A percentile compares a stretch with the other conserved stretches of the same genome.
These are phyloP conservation scores for Picea abies DNA, from an alignment of 83 land plant genomes.

Conservation along the genomic window DNA sequence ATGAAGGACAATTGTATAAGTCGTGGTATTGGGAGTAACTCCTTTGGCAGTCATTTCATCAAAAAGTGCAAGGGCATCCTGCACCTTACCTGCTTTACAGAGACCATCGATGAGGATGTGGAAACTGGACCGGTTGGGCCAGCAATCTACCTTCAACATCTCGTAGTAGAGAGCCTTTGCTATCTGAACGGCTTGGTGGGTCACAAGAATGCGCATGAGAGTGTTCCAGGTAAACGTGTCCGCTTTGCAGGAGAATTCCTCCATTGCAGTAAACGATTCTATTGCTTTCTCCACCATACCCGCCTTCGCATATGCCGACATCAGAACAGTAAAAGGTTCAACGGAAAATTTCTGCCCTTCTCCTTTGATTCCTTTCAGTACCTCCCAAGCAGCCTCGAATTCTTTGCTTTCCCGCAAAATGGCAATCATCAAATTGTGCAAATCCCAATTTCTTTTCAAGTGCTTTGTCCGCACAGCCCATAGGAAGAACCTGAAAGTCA, in stretches of 20 bases:
- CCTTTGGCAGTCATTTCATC: conserved; percentile 60
- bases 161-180: conserved; percentile 51
- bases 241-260: conserved; percentile 35
- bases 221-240: conserved; percentile 42
- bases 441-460: conserved; percentile 20
- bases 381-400: conserved; percentile 41
- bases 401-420: conserved; percentile 20
- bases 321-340: conserved; percentile 33
- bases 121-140: conserved; percentile 38
- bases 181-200: conserved; percentile 31
- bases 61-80: conserved; percentile 50
- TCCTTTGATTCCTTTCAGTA: conserved; percentile 30
- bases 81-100: conserved; percentile 40
- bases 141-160: conserved; percentile 48
- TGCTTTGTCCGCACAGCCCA: conserved; percentile 28
- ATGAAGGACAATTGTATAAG: conserved; percentile 39
- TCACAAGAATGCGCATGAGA: conserved; percentile 28
- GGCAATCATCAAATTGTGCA: conserved; percentile 24
- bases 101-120: conserved; percentile 53
- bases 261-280: conserved; percentile 48
- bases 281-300: conserved; percentile 52
- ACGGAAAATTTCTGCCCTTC: not conserved
- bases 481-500: conserved; percentile 50
- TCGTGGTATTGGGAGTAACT: conserved; percentile 32
- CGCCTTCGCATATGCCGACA: conserved; percentile 26